Conservation (phyloP, 768 basidiomycete species). For the Boletus rufocinnamomeus region DNA sequence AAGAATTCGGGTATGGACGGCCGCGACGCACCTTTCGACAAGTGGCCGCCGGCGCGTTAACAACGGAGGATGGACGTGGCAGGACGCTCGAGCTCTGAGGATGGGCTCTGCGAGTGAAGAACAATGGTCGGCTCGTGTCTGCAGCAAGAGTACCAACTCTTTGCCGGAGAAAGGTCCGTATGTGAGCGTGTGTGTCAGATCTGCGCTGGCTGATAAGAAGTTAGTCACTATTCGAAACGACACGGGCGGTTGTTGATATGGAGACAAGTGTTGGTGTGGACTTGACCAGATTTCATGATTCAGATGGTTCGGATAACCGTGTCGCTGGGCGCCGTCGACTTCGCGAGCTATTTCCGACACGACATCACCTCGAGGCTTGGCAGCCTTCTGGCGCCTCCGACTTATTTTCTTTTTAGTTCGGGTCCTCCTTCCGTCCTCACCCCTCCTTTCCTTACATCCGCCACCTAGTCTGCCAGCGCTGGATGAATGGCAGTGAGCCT, state of each 20-base stretch:
- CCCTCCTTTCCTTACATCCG: conserved; percentile 9
- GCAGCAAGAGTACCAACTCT: too few species aligned
- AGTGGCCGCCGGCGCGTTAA: conserved; percentile 1
- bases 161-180: neutral
- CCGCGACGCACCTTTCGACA: conserved; percentile 9
- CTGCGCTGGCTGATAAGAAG: conserved; percentile 5
- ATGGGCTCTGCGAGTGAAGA: neutral
- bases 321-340: neutral
- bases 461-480: conserved; percentile 22
- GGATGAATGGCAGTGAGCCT: conserved; percentile 34
- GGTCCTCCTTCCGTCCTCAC: conserved; percentile 10
- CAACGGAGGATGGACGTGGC: neutral
- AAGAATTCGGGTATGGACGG: neutral
- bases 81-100: neutral
- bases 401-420: conserved; percentile 10
- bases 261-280: conserved; percentile 5
- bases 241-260: conserved; percentile 23
- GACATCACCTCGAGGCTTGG: conserved; percentile 34
- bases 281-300: neutral
- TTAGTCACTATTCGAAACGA: neutral
- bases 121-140: too few species aligned
- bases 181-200: conserved; percentile 3
- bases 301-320: neutral
- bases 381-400: conserved; percentile 22
- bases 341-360: conserved; percentile 27